These are phyloP conservation scores for Thermothielavioides terrestris DNA, from an alignment of 495 filamentous ascomycete genomes.

Conservation along the genomic window DNA sequence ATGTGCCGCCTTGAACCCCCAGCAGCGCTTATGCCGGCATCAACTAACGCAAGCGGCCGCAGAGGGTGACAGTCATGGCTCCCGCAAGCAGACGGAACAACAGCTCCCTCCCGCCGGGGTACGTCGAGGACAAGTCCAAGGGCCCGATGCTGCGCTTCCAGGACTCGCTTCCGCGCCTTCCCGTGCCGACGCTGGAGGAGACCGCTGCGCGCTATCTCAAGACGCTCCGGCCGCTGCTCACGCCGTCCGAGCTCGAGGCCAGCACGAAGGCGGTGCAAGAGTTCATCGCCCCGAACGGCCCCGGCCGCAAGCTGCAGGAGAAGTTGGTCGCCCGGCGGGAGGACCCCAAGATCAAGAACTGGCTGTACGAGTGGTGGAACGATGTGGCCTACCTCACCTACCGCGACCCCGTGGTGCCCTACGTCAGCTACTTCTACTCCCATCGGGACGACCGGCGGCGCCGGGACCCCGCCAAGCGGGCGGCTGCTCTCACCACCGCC, in stretches of 20 bases:
- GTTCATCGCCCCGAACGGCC: conserved; percentile 72
- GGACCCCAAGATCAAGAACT: conserved; percentile 81
- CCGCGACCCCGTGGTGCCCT: conserved; percentile 93
- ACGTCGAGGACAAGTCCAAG: conserved; percentile 85
- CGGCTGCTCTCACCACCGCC: conserved; percentile 78
- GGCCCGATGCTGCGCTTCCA: conserved; percentile 93
- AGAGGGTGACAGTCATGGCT: conserved; percentile 44
- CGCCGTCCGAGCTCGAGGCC: conserved; percentile 58
- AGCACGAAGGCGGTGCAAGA: conserved; percentile 76
- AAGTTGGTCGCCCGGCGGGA: conserved; percentile 73
- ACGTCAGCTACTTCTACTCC: conserved; percentile 99
- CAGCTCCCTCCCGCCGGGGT: conserved; percentile 61
- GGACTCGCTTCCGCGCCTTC: conserved; percentile 83
- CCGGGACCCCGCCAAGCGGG: conserved; percentile 82
- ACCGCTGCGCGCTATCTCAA: conserved; percentile 87
- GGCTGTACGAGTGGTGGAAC: conserved; percentile 98
- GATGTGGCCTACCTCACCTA: conserved; percentile 82
- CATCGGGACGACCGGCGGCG: conserved; percentile 88
- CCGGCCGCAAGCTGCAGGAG: conserved; percentile 80
- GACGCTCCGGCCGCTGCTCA: conserved; percentile 76
- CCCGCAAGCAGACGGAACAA: conserved; percentile 45
- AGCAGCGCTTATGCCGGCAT: not conserved
- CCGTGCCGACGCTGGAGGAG: conserved; percentile 90
- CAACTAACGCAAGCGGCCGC: not conserved
- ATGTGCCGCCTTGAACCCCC: not conserved